These are phyloP conservation scores for Kodamaea fukazawae DNA, from an alignment of 805 yeast species.

Conservation along the genomic window DNA sequence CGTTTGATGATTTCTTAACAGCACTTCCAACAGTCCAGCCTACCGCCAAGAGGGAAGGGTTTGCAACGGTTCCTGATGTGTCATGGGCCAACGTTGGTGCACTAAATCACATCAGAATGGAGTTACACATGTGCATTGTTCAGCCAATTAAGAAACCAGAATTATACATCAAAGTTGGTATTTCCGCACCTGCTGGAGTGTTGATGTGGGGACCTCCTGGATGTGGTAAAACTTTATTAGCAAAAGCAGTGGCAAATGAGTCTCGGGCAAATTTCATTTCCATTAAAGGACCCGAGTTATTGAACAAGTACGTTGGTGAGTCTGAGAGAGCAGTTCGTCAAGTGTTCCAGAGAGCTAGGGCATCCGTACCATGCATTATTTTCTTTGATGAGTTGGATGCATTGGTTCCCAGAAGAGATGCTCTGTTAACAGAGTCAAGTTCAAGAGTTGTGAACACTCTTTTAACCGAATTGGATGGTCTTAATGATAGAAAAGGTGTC, in stretches of 20 bases:
- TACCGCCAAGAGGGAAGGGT: conserved; percentile 96
- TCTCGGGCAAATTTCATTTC: conserved; percentile 94
- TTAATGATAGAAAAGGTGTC: conserved; percentile 88
- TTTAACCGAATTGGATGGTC: conserved; percentile 91
- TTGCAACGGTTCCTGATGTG: conserved; percentile 97
- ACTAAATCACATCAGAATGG: conserved; percentile 71
- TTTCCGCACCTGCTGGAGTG: conserved; percentile 95
- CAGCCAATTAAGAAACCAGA: conserved; percentile 95
- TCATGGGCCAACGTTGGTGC: conserved; percentile 97
- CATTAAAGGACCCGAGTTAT: conserved; percentile 91
- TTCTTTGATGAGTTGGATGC: conserved; percentile 97
- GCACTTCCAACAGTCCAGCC: conserved; percentile 96
- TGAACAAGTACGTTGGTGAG: conserved; percentile 95
- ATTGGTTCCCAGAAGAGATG: conserved; percentile 89
- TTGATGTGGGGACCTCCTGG: conserved; percentile 99
- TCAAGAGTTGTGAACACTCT: conserved; percentile 93
- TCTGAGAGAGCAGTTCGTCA: conserved; percentile 92
- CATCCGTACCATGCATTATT: conserved; percentile 89
- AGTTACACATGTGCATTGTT: conserved; percentile 94
- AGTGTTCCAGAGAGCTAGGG: conserved; percentile 88
- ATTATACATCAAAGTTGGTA: conserved; percentile 84
- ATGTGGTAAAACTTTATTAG: conserved; percentile 93
- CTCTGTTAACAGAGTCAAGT: conserved; percentile 82
- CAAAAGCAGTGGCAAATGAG: conserved; percentile 97
- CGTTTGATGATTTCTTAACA: conserved; percentile 71